Conservation (phyloP, 352 stramenopile genomes). For the Discostella stelligera region DNA sequence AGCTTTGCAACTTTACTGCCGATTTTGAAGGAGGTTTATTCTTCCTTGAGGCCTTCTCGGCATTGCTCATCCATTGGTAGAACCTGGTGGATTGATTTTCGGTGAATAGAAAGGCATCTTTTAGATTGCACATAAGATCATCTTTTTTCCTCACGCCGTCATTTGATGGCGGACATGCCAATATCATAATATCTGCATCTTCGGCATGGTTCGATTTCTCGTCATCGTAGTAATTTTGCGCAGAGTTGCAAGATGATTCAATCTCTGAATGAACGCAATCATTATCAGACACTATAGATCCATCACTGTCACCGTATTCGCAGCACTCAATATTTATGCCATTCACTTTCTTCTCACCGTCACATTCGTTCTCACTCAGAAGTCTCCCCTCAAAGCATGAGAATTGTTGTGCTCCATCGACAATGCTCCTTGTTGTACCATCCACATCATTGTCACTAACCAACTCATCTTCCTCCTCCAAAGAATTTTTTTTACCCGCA, state of each 20-base stretch:
- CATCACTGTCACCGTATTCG: slow-evolving; percentile 10
- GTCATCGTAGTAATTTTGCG: not conserved
- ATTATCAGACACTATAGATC: not conserved
- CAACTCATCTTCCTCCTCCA: not conserved
- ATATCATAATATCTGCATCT: not conserved
- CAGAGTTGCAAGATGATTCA: not conserved
- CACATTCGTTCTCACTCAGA: not conserved
- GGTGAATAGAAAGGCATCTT: slow-evolving; percentile 49
- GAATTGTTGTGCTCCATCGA: not conserved
- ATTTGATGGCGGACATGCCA: not conserved
- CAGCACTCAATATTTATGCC: not conserved
- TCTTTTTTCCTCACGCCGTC: not conserved
- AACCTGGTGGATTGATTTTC: slow-evolving; percentile 61
- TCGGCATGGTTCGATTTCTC: not conserved
- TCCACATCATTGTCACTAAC: not conserved
- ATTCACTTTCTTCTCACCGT: not conserved
- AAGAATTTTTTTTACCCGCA: not conserved
- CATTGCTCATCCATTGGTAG: slow-evolving; percentile 62
- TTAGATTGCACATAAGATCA: slow-evolving; percentile 6
- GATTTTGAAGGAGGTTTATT: slow-evolving; percentile 66
- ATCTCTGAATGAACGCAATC: not conserved
- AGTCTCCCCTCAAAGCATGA: not conserved
- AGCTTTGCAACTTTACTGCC: slow-evolving; percentile 37
- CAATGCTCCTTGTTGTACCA: not conserved
- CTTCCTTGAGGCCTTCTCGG: slow-evolving; percentile 46